Evolutionary conservation across 768 basidiomycete genomes (phyloP).

Genomic region (Butyriboletus loyo): DNA sequence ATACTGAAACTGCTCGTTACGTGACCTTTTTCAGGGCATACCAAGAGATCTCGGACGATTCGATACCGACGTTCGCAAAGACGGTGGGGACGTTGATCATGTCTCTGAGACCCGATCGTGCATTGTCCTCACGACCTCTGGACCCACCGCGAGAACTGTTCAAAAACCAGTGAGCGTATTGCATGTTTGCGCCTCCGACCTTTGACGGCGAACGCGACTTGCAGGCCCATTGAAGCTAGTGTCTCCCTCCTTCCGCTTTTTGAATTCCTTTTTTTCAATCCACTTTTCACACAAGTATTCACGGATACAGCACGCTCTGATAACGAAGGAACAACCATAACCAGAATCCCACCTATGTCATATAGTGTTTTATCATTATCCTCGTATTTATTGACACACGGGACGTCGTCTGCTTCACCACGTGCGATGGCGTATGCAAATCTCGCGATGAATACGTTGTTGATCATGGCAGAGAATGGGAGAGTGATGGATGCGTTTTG

Average conservation of each 20-base stretch:
- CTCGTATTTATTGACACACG: constrained; percentile 67
- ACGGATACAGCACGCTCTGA: constrained; percentile 34
- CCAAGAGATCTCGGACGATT: constrained; percentile 52
- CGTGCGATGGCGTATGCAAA: constrained; percentile 63
- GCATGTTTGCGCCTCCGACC: background rate
- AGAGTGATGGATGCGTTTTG: constrained; percentile 47
- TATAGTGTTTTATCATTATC: constrained; percentile 54
- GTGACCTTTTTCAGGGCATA: constrained; percentile 44
- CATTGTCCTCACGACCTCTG: constrained; percentile 43
- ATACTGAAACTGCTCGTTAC: background rate
- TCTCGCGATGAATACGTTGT: constrained; percentile 51
- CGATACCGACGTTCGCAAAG: constrained; percentile 46
- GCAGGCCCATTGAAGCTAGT: constrained; percentile 62
- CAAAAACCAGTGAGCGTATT: constrained; percentile 48
- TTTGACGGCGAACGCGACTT: background rate
- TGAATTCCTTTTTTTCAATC: constrained; percentile 56
- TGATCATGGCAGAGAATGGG: constrained; percentile 49
- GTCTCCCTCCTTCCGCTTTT: constrained; percentile 58
- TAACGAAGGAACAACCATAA: constrained; percentile 21
- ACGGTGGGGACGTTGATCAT: constrained; percentile 51
- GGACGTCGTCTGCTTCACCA: constrained; percentile 55
- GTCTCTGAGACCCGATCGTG: constrained; percentile 53
- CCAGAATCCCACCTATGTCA: constrained; percentile 36
- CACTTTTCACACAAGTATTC: constrained; percentile 47
- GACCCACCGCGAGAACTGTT: constrained; percentile 53